Evolutionary conservation across 2,329 filamentous ascomycete species (phyloP), one percentile per base, ranked within the genome.

Genomic region (Botrytis paeoniae): DNA sequence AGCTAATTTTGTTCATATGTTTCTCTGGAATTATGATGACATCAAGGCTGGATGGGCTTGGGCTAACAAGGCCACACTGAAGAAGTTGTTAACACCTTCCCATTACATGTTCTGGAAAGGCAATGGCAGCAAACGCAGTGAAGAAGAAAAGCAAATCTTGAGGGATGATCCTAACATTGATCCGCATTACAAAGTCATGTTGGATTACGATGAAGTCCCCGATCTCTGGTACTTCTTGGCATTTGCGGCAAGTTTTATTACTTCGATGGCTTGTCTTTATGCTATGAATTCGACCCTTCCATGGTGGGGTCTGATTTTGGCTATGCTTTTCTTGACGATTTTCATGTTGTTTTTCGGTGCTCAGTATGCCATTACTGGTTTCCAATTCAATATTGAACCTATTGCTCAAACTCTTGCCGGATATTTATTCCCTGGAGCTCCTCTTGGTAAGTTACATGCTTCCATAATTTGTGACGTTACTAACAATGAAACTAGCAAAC

Each of bases 141-240:
- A 76, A 45, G 72, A 73, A 63, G 72, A 77, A 61, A 75, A 74
- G 64, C 60, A 75, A 35, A 63, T 74, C 18, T 35, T 75, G 16
- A 71, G 74, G 25, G 57, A 70, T 25, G 72, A 77, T 59, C 75
- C 74, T 3, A 69, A 68, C 25, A 72, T 78, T 54, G 84, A 85
- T 71, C 83, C 83, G 5, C 84, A 85, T 75, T 85, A 84, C 77
- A 81, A 78, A 63, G 72, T 83, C 57, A 84, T 84, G 82, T 59
- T 77, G 32, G 83, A 83, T 51, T 90, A 89, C 79, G 84, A 84
- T 75, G 82, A 86, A 62, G 85, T 85, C 0, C 88, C 88, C 0
- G 79, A 86, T 62, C 89, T 86, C 86, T 90, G 88, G 88, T 90
- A 89, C 73, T 81, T 88, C 29, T 83, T 86, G 32, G 72, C 39